Base-by-base conservation (phyloP, 2,329 filamentous ascomycete genomes). In the Neonectria faginata region DNA sequence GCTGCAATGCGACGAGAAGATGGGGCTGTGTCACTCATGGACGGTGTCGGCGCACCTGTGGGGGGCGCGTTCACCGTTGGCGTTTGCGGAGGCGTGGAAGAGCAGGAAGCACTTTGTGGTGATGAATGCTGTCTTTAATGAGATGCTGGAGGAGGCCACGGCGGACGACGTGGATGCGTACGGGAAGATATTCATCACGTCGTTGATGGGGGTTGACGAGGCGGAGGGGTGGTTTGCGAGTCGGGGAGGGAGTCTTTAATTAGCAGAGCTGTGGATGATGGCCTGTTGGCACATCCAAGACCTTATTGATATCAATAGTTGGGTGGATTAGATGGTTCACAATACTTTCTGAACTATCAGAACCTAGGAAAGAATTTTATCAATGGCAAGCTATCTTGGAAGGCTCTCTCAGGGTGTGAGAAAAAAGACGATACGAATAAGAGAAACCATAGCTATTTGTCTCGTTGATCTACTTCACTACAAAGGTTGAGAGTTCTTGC, bases 101-200 rank as follows among this genome's bases (percentile, higher is more conserved):
- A 73, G 75, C 9, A 76, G 71, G 62, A 73, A 72, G n/a, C 76
- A 80, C 51, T 76, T 77, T 33, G 74, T 81, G 5, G 74, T 81
- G 3, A 75, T 66, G 5, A 73, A 78, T 39, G 67, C 69, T 5
- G 31, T 66, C 14, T 78, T 79, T 25, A 45, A 61, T 2, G 58
- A 70, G 16, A 70, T 76, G 0, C 60, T 80, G n/a, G 33, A 62
- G 8, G 72, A 77, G 70, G 78, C 83, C 55, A 71, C 74, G 77
- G 78, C 81, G 65, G 74, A 82, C 68, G 75, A 80, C 60, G 76
- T 85, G 64, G 77, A 85, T 72, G 41, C 75, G 62, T 84, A 84
- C 78, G 79, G 82, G 8, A 75, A 64, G 67, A 78, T 80, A 22
- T 69, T 78, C 42, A 71, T 79, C 25, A 73, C 76, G 33, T 70